Evolutionary conservation across 495 filamentous ascomycete genomes (phyloP).

Genomic region (Penicillium antarcticum): DNA sequence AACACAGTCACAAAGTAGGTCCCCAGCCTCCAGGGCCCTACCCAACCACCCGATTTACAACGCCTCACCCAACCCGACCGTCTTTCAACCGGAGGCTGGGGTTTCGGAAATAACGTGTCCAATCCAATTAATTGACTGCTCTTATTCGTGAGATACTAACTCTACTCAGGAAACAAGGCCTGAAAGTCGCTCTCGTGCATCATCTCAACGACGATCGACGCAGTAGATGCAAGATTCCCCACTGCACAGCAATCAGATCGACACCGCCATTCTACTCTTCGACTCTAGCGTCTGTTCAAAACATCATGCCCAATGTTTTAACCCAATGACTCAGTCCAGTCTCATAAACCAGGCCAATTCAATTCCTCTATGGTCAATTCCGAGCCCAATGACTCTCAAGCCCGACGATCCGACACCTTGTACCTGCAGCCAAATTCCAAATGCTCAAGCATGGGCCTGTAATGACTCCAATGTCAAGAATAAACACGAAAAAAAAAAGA

Average conservation of each 20-base stretch:
- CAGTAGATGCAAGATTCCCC: not conserved
- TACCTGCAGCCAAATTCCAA: too few species aligned
- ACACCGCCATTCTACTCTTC: constrained; percentile 2
- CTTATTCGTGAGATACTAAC: not conserved
- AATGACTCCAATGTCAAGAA: too few species aligned
- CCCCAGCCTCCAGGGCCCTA: constrained; percentile 26
- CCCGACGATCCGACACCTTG: too few species aligned
- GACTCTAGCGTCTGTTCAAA: not conserved
- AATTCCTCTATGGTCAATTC: too few species aligned
- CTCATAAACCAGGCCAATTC: too few species aligned
- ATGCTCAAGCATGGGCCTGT: too few species aligned
- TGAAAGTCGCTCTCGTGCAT: not conserved
- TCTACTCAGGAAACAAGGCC: not conserved
- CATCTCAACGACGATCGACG: constrained; percentile 3
- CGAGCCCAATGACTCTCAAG: too few species aligned
- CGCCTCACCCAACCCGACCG: constrained; percentile 1
- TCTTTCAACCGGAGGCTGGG: constrained; percentile 21
- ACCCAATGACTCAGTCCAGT: too few species aligned
- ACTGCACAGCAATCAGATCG: constrained; percentile 1
- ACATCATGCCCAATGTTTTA: too few species aligned
- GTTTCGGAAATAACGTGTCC: constrained; percentile 15
- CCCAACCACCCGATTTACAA: constrained; percentile 48
- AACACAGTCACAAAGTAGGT: constrained; percentile 8
- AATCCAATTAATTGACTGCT: not conserved
- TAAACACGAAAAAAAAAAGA: too few species aligned